These are phyloP conservation scores for Myxozyma mucilagina DNA, from an alignment of 805 yeast species.

Conservation along the genomic window DNA sequence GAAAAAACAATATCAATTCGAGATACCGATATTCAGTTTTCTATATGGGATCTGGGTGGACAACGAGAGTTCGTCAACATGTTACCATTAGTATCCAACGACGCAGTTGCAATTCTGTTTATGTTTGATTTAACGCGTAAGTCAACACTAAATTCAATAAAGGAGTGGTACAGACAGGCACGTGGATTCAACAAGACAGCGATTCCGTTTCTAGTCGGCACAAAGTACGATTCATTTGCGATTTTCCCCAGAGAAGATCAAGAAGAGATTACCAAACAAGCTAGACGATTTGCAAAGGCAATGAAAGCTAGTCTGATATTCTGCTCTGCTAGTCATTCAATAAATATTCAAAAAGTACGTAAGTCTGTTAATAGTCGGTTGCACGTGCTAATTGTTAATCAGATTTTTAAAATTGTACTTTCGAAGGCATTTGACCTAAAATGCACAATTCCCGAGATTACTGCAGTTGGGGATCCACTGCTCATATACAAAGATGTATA, in stretches of 20 bases:
- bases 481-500: slow-evolving; percentile 54
- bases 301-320: slow-evolving; percentile 84
- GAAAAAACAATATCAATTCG: slow-evolving; percentile 83
- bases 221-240: slow-evolving; percentile 75
- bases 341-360: slow-evolving; percentile 73
- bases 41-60: slow-evolving; percentile 96
- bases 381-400: not conserved
- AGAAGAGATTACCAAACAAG: slow-evolving; percentile 36
- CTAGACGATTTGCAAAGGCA: slow-evolving; percentile 80
- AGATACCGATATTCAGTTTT: slow-evolving; percentile 83
- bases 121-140: slow-evolving; percentile 88
- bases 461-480: slow-evolving; percentile 87
- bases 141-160: slow-evolving; percentile 79
- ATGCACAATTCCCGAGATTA: slow-evolving; percentile 79
- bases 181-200: slow-evolving; percentile 88
- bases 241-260: not conserved
- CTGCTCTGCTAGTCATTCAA: slow-evolving; percentile 88
- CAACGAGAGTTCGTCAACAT: slow-evolving; percentile 92
- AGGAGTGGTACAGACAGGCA: slow-evolving; percentile 93
- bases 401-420: slow-evolving; percentile 81
- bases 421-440: slow-evolving; percentile 88
- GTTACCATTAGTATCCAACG: slow-evolving; percentile 89
- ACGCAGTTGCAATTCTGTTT: slow-evolving; percentile 86
- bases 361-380: not conserved
- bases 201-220: slow-evolving; percentile 87